Evolutionary conservation across 331 rosid genomes (phyloP), one percentile per base, ranked within the genome.

Genomic region (Ulmus americana): DNA sequence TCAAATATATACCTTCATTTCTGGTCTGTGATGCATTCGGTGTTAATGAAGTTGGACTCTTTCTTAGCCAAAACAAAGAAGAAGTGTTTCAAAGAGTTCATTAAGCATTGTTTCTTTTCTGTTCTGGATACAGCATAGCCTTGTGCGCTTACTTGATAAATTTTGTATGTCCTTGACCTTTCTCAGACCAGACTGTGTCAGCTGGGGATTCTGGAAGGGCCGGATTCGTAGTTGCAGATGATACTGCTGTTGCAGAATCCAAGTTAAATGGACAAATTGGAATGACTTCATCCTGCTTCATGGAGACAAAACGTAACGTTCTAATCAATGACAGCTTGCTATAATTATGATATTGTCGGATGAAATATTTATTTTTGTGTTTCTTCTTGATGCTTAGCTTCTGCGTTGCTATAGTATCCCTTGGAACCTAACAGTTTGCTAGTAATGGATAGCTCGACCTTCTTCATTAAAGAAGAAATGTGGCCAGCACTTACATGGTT

Each of bases 131-230:
- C 41, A 16, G 6, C 6, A n/a, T 51, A 4, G 5, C 14, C 16
- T 51, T 51, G 16, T 57, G 13, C 12, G 6, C 43, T 22, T 72
- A 70, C 69, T 76, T 81, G 72, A 59, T 28, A 28, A 28, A 28
- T 28, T 28, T 16, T 11, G 53, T 12, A 14, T 48, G 76, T 75
- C 72, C 87, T 61, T 91, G 79, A 86, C 86, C 72, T 75, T 62
- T 78, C 77, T 66, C 70, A 83, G 86, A 77, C 62, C 84, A 63
- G 80, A 78, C 81, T 68, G 39, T 76, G 48, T 63, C 70, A 52
- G 83, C 59, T 72, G 74, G 75, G 71, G 84, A 79, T 77, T 76
- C 57, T 61, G 87, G 78, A 74, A 84, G 76, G 81, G 75, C 83
- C 48, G 85, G 76, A 54, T 71, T 80, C n/a, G 10, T 75, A 62